Percentiles rank a stretch among this genome's conserved stretches.
Evolutionary conservation across 352 stramenopile genomes (phyloP).

Genomic region (Aphanomyces invadans): DNA sequence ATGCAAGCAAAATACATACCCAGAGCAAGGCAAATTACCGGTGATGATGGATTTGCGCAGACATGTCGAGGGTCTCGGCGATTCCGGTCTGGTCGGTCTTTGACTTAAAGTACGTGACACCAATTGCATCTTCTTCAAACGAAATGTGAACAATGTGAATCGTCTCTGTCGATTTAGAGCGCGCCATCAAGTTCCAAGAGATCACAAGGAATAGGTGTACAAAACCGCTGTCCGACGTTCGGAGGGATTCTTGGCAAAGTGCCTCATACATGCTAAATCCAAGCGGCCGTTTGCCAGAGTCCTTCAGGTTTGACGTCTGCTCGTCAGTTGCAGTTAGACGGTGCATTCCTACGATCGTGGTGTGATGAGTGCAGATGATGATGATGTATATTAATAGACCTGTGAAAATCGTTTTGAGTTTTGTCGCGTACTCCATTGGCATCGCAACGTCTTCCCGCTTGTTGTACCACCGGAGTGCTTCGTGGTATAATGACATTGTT

Average conservation of each 20-base stretch:
- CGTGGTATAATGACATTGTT: not conserved
- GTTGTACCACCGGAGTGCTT: not conserved
- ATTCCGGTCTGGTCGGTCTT: constrained; percentile 3
- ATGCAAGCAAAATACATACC: not conserved
- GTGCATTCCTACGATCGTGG: not conserved
- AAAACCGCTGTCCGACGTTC: not conserved
- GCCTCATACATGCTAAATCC: not conserved
- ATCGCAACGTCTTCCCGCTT: not conserved
- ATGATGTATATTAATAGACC: not conserved
- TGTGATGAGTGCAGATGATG: not conserved
- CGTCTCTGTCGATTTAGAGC: constrained; percentile 9
- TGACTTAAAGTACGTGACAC: constrained; percentile 5
- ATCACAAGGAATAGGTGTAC: not conserved
- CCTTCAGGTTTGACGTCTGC: not conserved
- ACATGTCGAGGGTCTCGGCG: not conserved
- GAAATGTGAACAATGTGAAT: not conserved
- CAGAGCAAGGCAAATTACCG: not conserved
- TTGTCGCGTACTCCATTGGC: not conserved
- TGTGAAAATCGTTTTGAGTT: not conserved
- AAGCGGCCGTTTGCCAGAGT: not conserved
- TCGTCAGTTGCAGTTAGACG: not conserved
- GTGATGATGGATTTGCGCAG: not conserved
- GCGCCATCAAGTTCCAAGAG: not conserved
- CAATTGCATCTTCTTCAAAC: constrained; percentile 11
- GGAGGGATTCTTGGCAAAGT: not conserved